Percentiles rank a stretch among this genome's conserved stretches.
Conservation (phyloP, 2,329 filamentous ascomycete genomes). For the Aspergillus viridinutans region DNA sequence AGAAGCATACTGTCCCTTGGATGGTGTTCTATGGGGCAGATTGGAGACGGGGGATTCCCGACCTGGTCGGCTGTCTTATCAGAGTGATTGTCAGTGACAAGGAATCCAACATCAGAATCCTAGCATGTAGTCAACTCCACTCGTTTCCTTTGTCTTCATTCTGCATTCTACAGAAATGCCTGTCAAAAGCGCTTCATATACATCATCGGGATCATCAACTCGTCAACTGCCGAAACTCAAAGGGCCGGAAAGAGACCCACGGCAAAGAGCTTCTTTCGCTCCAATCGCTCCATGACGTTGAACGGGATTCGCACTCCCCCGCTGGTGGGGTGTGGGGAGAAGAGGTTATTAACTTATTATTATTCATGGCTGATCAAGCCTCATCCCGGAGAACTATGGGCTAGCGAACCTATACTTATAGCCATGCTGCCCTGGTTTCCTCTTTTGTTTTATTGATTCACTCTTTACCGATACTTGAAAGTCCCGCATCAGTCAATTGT, state of each 20-base stretch:
- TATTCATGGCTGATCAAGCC: slow-evolving; percentile 24
- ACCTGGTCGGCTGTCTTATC: not conserved
- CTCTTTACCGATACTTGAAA: not conserved
- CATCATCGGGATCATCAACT: not conserved
- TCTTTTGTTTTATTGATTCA: not conserved
- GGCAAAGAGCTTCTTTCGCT: slow-evolving; percentile 8
- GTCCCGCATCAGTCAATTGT: not conserved
- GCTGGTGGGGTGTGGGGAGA: slow-evolving; percentile 18
- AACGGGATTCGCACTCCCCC: not conserved
- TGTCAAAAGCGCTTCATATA: not conserved
- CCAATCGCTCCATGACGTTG: slow-evolving; percentile 13
- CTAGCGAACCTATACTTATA: not conserved
- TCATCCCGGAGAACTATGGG: not conserved
- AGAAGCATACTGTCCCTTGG: not conserved
- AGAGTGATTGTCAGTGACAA: too few species aligned
- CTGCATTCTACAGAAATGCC: not conserved
- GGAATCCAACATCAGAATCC: not conserved
- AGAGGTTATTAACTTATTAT: slow-evolving; percentile 10
- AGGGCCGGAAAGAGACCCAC: slow-evolving; percentile 14
- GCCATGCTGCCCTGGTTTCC: not conserved
- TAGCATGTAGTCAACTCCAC: not conserved
- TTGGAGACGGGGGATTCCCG: slow-evolving; percentile 5
- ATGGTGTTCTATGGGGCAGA: not conserved
- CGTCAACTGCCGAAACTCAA: slow-evolving; percentile 9
- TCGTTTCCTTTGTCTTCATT: not conserved